Conservation (phyloP, 2,329 filamentous ascomycete species). For the Fusarium floridanum region DNA sequence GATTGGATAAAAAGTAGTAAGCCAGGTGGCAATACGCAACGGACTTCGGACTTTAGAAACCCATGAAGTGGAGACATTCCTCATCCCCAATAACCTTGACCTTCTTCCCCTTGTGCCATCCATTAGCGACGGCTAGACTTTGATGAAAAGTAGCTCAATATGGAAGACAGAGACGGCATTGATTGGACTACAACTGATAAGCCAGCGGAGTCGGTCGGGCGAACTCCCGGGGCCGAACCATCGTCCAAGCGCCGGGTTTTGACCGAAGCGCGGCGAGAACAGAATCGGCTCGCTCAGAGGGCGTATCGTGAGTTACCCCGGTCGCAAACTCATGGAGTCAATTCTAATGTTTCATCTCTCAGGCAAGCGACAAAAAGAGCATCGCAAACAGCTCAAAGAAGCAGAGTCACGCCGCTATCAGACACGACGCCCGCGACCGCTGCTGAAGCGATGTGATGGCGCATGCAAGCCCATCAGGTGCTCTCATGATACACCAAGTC, state of each 20-base stretch:
- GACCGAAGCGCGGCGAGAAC: slow-evolving; percentile 41
- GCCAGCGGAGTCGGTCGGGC: not conserved
- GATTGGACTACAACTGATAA: not conserved
- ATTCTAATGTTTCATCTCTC: not conserved
- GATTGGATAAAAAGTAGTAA: slow-evolving; percentile 40
- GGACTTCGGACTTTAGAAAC: slow-evolving; percentile 11
- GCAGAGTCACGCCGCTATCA: not conserved
- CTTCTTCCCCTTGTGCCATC: not conserved
- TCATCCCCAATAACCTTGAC: not conserved
- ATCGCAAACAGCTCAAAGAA: slow-evolving; percentile 1
- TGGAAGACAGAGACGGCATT: not conserved
- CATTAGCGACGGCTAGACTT: not conserved
- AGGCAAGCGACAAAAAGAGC: slow-evolving; percentile 40
- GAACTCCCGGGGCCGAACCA: not conserved
- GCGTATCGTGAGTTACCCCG: slow-evolving; percentile 35
- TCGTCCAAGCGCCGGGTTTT: slow-evolving; percentile 27
- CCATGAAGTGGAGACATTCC: not conserved
- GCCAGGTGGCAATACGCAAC: slow-evolving; percentile 19
- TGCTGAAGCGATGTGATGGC: not conserved
- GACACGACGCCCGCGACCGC: not conserved
- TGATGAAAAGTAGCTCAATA: not conserved
- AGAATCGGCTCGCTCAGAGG: slow-evolving; percentile 44
- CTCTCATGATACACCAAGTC: rapidly evolving
- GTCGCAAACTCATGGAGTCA: not conserved
- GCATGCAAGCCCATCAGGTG: not conserved